Percentiles rank a stretch among this genome's conserved stretches.
Evolutionary conservation across 371 early-diverging fungal genomes (phyloP).

Genomic region (Mucor irregularis): DNA sequence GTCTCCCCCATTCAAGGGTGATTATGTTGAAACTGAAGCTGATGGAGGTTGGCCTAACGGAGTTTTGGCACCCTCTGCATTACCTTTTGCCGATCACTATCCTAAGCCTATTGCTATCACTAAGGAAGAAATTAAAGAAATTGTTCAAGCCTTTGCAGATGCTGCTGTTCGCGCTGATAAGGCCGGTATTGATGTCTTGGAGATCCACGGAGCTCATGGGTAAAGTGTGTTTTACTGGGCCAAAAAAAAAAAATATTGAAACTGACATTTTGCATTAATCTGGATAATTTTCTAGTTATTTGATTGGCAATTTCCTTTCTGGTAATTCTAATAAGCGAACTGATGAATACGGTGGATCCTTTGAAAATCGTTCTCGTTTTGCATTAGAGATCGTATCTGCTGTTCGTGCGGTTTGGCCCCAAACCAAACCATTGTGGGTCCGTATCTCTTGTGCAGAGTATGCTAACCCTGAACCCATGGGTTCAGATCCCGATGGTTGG

Average conservation of each 20-base stretch:
- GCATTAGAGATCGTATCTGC: slow-evolving; percentile 60
- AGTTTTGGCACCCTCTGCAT: slow-evolving; percentile 70
- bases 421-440: slow-evolving; percentile 77
- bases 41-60: slow-evolving; percentile 84
- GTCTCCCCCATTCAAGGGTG: slow-evolving; percentile 57
- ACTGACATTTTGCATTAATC: slow-evolving; percentile 77
- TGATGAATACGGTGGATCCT: slow-evolving; percentile 80
- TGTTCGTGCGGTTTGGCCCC: slow-evolving; percentile 74
- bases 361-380: slow-evolving; percentile 76
- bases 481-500: slow-evolving; percentile 51
- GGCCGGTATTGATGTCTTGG: slow-evolving; percentile 85
- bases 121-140: slow-evolving; percentile 60
- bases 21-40: slow-evolving; percentile 55
- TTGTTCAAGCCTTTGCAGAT: slow-evolving; percentile 64
- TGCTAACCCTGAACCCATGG: slow-evolving; percentile 34
- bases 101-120: slow-evolving; percentile 65
- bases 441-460: slow-evolving; percentile 78
- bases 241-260: slow-evolving; percentile 60
- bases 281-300: slow-evolving; percentile 74
- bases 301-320: slow-evolving; percentile 78
- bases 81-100: slow-evolving; percentile 47
- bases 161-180: slow-evolving; percentile 73
- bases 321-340: slow-evolving; percentile 82
- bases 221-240: slow-evolving; percentile 49
- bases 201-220: slow-evolving; percentile 79